Evolutionary conservation across 495 filamentous ascomycete species (phyloP).

Genomic region (Rhypophila decipiens): DNA sequence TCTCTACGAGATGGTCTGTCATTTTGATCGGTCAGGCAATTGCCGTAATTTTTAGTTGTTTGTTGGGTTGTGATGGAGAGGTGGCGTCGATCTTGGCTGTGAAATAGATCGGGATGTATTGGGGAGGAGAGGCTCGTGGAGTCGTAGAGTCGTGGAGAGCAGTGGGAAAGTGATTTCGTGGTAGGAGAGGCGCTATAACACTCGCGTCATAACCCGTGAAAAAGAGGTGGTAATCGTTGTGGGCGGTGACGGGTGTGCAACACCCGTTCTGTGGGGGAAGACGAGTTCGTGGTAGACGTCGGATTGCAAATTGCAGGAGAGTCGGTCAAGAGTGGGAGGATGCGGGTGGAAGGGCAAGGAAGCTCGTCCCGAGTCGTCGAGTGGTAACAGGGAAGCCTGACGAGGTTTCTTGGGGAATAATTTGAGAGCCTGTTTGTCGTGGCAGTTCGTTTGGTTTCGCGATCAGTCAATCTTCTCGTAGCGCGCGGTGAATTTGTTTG

Average conservation of each 20-base stretch:
- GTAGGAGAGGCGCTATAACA: conserved; percentile 5
- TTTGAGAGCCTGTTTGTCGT: not conserved
- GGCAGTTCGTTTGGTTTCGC: not conserved
- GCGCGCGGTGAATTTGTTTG: not conserved
- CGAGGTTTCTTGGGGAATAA: too few relatives aligned
- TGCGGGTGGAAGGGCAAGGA: not conserved
- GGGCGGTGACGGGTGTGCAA: not conserved
- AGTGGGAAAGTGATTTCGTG: not conserved
- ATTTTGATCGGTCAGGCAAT: too few relatives aligned
- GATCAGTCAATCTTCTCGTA: not conserved
- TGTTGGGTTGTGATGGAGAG: too few relatives aligned
- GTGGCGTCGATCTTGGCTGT: not conserved
- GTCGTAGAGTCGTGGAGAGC: not conserved
- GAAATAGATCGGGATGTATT: not conserved
- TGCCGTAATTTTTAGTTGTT: too few relatives aligned
- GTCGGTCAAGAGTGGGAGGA: not conserved
- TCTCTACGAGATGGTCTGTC: conserved; percentile 53
- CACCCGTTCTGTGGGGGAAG: not conserved
- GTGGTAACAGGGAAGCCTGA: too few relatives aligned
- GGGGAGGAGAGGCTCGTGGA: not conserved
- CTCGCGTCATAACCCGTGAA: conserved; percentile 5
- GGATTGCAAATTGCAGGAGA: not conserved
- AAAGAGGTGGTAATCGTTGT: not conserved
- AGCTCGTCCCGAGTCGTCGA: not conserved
- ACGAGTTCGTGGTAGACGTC: too few relatives aligned